Percentiles rank a stretch among this genome's conserved stretches.
phyloP scores from a whole-genome alignment of 1,284 basidiomycete species.

The Naganishia sp. region DNA sequence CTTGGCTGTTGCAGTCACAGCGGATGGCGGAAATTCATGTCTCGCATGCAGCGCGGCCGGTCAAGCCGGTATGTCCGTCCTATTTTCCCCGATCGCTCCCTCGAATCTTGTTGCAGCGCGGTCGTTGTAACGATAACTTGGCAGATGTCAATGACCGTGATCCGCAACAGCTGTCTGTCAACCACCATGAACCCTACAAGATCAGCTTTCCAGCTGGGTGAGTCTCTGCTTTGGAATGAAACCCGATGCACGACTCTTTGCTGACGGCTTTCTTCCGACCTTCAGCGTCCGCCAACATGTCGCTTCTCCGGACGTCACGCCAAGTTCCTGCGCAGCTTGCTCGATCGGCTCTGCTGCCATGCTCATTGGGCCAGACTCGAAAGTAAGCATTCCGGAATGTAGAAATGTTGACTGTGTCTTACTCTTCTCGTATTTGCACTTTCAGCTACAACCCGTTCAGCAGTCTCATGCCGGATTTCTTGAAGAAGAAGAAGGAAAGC shows the following conservation, averaged over 20 bases:
- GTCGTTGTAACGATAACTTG: neutral
- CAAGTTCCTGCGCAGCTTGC: neutral
- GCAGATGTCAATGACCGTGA: neutral
- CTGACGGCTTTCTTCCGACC: neutral
- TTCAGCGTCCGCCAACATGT: constrained; percentile 14
- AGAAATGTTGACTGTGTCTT: neutral
- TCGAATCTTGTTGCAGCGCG: constrained; percentile 6
- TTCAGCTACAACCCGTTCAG: constrained; percentile 32
- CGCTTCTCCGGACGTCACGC: constrained; percentile 11
- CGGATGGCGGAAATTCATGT: constrained; percentile 13
- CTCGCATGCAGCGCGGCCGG: neutral
- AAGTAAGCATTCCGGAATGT: neutral
- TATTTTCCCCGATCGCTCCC: constrained; percentile 10
- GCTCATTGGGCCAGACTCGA: constrained; percentile 25
- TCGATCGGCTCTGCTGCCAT: neutral
- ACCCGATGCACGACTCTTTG: neutral
- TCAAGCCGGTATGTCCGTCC: neutral
- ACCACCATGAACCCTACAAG: constrained; percentile 25
- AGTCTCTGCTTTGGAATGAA: neutral
- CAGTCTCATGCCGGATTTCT: constrained; percentile 27
- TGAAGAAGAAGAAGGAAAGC: constrained; percentile 20
- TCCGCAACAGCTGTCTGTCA: neutral
- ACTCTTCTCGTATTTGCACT: neutral
- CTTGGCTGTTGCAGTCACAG: too few relatives aligned
- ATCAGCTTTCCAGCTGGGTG: constrained; percentile 26